Base-by-base conservation (phyloP, 768 basidiomycete genomes). In the Lyophyllum shimeji region DNA sequence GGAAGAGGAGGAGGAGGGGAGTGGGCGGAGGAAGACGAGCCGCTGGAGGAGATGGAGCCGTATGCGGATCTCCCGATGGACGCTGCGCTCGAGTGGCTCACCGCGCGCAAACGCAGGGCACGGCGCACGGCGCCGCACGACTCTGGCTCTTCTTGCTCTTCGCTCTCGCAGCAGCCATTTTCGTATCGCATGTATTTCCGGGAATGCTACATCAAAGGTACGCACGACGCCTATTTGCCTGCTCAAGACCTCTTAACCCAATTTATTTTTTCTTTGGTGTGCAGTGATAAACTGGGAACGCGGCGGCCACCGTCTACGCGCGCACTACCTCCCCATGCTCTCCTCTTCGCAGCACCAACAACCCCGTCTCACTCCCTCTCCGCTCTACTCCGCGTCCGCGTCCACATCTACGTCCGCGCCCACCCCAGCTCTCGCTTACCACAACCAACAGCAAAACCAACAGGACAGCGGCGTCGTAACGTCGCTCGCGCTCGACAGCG, bases 211-310 rank as follows among this genome's bases (percentile, higher is more conserved):
- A 75, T 82, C 13, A 89, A 87, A 27, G 82, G 90, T 90, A 62
- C 57, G n/a, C n/a, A n/a, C n/a, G n/a, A n/a, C n/a, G n/a, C n/a
- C n/a, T n/a, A n/a, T n/a, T n/a, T n/a, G n/a, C n/a, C n/a, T n/a
- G n/a, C n/a, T n/a, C n/a, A n/a, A n/a, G n/a, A n/a, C n/a, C n/a
- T n/a, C n/a, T n/a, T n/a, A n/a, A n/a, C n/a, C n/a, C n/a, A n/a
- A n/a, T n/a, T n/a, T n/a, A n/a, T n/a, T n/a, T n/a, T n/a, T n/a
- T n/a, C n/a, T n/a, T n/a, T n/a, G n/a, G 9, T 21, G 6, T 47
- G 1, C 53, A 93, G 92, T 89, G 71, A 82, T 82, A 37, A 89
- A 90, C 61, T 95, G 94, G 91, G 80, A 88, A 13, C 76, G 79
- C 31, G 89, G 89, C 1, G 93, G 93, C 1, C 77, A 76, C 7